phyloP scores from a whole-genome alignment of 108 stramenopile species.

The Fistulifera solaris region DNA sequence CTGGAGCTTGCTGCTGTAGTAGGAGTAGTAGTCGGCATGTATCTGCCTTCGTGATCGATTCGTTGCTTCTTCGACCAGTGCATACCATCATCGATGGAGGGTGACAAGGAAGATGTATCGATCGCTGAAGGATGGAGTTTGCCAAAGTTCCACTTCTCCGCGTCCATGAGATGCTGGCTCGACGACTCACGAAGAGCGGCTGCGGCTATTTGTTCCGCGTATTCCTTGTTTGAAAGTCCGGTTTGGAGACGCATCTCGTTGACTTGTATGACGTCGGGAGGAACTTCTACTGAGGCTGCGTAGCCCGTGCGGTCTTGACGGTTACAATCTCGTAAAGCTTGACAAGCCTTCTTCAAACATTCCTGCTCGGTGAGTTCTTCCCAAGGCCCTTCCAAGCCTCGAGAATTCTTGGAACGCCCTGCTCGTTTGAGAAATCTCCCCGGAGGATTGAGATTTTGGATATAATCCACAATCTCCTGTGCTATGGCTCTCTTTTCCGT shows the following conservation, averaged over 20 bases:
- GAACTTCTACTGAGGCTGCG: slow-evolving; percentile 40
- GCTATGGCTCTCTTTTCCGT: slow-evolving; percentile 69
- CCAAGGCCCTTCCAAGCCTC: slow-evolving; percentile 67
- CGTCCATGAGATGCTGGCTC: too few relatives aligned
- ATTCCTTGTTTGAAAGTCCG: slow-evolving; percentile 41
- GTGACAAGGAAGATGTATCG: too few relatives aligned
- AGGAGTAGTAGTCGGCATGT: too few relatives aligned
- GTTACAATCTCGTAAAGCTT: slow-evolving; percentile 73
- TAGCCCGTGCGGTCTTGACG: slow-evolving; percentile 66
- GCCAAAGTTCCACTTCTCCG: too few relatives aligned
- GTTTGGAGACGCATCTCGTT: slow-evolving; percentile 25
- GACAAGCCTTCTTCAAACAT: slow-evolving; percentile 60
- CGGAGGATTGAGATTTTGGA: slow-evolving; percentile 52
- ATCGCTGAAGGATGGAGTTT: too few relatives aligned
- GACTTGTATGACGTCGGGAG: slow-evolving; percentile 46
- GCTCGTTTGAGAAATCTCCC: slow-evolving; percentile 68
- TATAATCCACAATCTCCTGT: slow-evolving; percentile 63
- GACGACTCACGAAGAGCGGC: too few relatives aligned
- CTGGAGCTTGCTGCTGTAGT: too few relatives aligned
- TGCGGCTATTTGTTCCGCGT: slow-evolving; percentile 12
- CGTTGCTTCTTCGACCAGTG: too few relatives aligned
- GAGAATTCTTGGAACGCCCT: slow-evolving; percentile 23
- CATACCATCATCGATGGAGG: too few relatives aligned
- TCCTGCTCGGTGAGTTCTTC: slow-evolving; percentile 49
- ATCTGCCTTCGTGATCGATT: too few relatives aligned